Evolutionary conservation across 2,329 filamentous ascomycete genomes (phyloP), one percentile per base, ranked within the genome.

Genomic region (Xylaria sp.): DNA sequence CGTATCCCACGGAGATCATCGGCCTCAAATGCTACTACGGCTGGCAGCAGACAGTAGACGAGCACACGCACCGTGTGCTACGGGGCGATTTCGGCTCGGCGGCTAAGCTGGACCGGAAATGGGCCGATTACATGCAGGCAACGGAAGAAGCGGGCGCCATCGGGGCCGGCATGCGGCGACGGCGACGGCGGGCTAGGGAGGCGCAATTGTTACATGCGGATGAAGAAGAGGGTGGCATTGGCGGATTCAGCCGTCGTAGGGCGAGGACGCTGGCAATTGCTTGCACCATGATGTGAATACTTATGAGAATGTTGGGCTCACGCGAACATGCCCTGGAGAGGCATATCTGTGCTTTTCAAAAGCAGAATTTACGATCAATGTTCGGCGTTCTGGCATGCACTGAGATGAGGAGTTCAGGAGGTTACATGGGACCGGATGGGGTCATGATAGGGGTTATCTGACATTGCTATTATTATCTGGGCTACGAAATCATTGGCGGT

Each of bases 111-210:
- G 92, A 96, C 78, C 82, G 87, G 64, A 95, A 93, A 72, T 97
- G 93, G 93, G 88, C 89, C 0, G 89, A 95, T 57, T 96, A 91
- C 73, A 97, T 97, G 92, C 90, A 95, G 76, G 87, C 90, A 13
- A 90, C 84, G 54, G 91, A 96, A 73, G 93, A 97, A 72, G 90
- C 89, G 0, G 89, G 88, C 2, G 83, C 83, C 2, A 79, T 77
- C 1, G 91, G 88, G 1, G 82, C 81, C 1, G 86, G 89, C 4
- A 78, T 82, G 2, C 80, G 92, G 57, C 80, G 92, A 56, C 79
- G 92, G 60, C 80, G 92, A 64, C 82, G 92, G 54, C 81, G 92
- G 60, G 91, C 91, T 1, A 82, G 92, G 52, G 91, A 96, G 72
- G 91, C 92, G 4, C 88, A 91, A 70, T 80, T 88, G 71, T 79